Evolutionary conservation across 2,329 filamentous ascomycete genomes (phyloP).

Genomic region (Apiospora aurea): DNA sequence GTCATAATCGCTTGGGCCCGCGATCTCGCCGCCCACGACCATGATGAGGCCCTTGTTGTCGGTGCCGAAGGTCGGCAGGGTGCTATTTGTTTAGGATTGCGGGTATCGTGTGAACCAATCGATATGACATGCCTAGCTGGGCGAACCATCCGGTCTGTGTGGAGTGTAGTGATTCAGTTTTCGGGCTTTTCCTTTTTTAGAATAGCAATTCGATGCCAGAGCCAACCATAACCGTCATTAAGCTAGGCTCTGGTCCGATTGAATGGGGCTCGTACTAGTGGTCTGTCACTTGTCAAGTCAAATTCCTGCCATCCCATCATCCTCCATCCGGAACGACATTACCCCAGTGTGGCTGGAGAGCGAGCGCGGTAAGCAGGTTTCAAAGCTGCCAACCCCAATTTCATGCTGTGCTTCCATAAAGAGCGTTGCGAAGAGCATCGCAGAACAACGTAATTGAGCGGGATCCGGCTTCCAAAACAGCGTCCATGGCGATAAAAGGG

Average conservation of each 20-base stretch:
- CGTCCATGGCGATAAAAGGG: constrained; percentile 66
- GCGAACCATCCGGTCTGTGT: not conserved
- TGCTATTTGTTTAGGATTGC: not conserved
- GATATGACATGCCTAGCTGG: not conserved
- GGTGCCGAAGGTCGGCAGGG: constrained; percentile 24
- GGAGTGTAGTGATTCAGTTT: not conserved
- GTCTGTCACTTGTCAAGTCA: not conserved
- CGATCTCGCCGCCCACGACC: constrained; percentile 23
- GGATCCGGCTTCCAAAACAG: constrained; percentile 57
- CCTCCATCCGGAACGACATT: not conserved
- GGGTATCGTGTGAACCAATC: not conserved
- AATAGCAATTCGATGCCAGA: not conserved
- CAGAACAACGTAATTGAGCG: constrained; percentile 55
- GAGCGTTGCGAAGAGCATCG: constrained; percentile 37
- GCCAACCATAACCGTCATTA: not conserved
- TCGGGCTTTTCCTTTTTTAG: not conserved
- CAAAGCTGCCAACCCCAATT: not conserved
- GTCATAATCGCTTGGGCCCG: constrained; percentile 11
- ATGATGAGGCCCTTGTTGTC: constrained; percentile 2
- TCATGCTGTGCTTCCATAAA: constrained; percentile 26
- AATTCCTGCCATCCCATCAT: not conserved
- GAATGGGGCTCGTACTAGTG: not conserved
- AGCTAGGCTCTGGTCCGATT: not conserved
- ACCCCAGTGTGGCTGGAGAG: not conserved
- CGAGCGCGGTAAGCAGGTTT: not conserved